Evolutionary conservation across 176 grass and related monocot species (phyloP).

Genomic region (Oryza officinalis): DNA sequence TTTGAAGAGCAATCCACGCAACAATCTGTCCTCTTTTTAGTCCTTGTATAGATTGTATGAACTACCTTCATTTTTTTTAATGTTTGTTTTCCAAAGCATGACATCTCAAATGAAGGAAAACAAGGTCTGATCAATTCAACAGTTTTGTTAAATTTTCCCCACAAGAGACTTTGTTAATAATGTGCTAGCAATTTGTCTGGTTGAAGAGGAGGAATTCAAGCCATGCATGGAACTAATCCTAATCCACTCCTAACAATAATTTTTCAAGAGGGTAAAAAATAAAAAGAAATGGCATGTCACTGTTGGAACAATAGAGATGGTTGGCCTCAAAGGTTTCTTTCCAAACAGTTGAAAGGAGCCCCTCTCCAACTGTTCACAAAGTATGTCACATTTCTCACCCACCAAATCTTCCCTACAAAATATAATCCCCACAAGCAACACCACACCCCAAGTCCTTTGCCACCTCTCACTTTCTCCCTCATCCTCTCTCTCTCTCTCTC

Average conservation of each 20-base stretch:
- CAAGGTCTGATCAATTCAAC: background rate
- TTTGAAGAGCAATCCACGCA: background rate
- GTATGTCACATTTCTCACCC: conserved; percentile 44
- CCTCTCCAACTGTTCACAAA: conserved; percentile 32
- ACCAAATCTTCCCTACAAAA: conserved; percentile 35
- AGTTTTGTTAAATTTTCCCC: background rate
- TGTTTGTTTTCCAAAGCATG: background rate
- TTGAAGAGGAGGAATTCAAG: conserved; percentile 3
- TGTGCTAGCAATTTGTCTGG: conserved; percentile 18
- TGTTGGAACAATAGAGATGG: background rate
- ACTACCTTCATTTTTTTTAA: background rate
- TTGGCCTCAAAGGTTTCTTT: conserved; percentile 33
- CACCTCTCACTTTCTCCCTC: background rate
- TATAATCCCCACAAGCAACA: background rate
- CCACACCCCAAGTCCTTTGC: background rate
- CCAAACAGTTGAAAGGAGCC: conserved; percentile 51
- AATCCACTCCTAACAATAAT: conserved; percentile 25
- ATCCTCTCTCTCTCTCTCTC: background rate
- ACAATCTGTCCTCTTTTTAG: background rate
- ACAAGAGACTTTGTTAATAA: background rate
- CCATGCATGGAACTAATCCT: conserved; percentile 18
- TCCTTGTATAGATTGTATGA: background rate
- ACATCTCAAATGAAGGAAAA: background rate
- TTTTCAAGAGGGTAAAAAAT: background rate
- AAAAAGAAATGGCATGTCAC: background rate